Evolutionary conservation across 2,329 filamentous ascomycete species (phyloP), one percentile per base, ranked within the genome.

Genomic region (Zasmidium cellare): DNA sequence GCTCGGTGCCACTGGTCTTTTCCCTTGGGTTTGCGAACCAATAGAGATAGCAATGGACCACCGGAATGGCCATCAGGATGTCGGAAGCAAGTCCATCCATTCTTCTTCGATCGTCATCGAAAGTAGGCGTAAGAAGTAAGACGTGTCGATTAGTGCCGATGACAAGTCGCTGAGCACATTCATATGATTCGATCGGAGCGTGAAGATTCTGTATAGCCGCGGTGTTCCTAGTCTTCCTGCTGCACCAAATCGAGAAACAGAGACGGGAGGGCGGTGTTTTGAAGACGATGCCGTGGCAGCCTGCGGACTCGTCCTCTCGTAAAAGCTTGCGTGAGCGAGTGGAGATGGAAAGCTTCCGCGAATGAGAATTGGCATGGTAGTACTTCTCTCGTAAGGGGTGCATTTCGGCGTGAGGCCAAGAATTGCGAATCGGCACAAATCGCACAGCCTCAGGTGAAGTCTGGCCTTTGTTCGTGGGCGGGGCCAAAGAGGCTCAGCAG

Each of bases 381-480:
- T 45, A 44, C 35, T 20, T 45, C 25, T 22, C 23, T 38, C 50
- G 50, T 45, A 52, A 52, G 16, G 45, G 20, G n/a, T 22, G 9
- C 22, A 19, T 24, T 52, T 38, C 12, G 20, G 14, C n/a, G 24
- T 6, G 35, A 46, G 20, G 19, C 9, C 12, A 20, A 22, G 3
- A 20, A n/a, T n/a, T 22, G 25, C n/a, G 20, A 54, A 19, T 54
- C 41, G 14, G 25, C 24, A 20, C 7, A 9, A 18, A 7, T 45
- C 16, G 53, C 53, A 56, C 46, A 56, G 53, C 53, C 53, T 55
- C 53, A 51, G 20, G 18, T 16, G 46, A 23, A 38, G 28, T 16
- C 20, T 9, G 23, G 35, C 5, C 35, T 41, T 41, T 41, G 35
- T 41, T 5, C 3, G 7, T 41, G 35, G 35, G 6, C 16, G 35